Evolutionary conservation across 2,329 filamentous ascomycete species (phyloP).

Genomic region (Neopestalotiopsis rosae): DNA sequence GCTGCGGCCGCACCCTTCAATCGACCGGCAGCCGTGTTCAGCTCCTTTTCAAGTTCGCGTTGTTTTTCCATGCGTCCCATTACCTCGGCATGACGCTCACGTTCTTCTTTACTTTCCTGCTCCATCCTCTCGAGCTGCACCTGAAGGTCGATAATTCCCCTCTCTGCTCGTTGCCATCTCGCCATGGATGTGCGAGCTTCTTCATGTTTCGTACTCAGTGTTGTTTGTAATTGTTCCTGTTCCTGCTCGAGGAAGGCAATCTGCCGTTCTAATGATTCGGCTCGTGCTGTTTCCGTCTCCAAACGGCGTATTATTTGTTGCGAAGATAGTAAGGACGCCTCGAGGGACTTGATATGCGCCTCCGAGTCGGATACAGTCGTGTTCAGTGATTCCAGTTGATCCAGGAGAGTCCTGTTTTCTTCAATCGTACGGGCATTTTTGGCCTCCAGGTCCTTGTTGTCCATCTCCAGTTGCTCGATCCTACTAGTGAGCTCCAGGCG

Average conservation of each 20-base stretch:
- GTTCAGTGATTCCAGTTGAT: slow-evolving; percentile 87
- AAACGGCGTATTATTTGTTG: slow-evolving; percentile 79
- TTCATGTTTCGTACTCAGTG: slow-evolving; percentile 69
- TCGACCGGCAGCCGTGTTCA: slow-evolving; percentile 78
- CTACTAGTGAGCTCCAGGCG: slow-evolving; percentile 73
- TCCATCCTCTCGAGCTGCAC: slow-evolving; percentile 91
- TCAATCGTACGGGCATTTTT: slow-evolving; percentile 80
- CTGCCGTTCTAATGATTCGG: slow-evolving; percentile 81
- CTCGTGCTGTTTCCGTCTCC: slow-evolving; percentile 74
- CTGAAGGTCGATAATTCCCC: slow-evolving; percentile 77
- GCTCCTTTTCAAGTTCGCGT: slow-evolving; percentile 79
- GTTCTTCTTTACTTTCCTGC: slow-evolving; percentile 79
- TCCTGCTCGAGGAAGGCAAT: slow-evolving; percentile 81
- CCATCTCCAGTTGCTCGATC: slow-evolving; percentile 77
- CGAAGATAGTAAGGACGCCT: slow-evolving; percentile 76
- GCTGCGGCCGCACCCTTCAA: slow-evolving; percentile 81
- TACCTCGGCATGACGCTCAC: slow-evolving; percentile 80
- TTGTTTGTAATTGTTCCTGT: slow-evolving; percentile 73
- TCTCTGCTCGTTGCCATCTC: slow-evolving; percentile 86
- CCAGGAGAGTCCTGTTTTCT: slow-evolving; percentile 81
- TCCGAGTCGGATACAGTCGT: slow-evolving; percentile 80
- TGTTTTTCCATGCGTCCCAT: slow-evolving; percentile 84
- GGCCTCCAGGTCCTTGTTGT: slow-evolving; percentile 75
- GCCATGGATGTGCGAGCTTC: slow-evolving; percentile 81
- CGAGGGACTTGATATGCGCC: slow-evolving; percentile 76